Percentiles rank a stretch among this genome's conserved stretches.
Conservation (phyloP, 352 stramenopile species). For the Phytophthora foliorum region DNA sequence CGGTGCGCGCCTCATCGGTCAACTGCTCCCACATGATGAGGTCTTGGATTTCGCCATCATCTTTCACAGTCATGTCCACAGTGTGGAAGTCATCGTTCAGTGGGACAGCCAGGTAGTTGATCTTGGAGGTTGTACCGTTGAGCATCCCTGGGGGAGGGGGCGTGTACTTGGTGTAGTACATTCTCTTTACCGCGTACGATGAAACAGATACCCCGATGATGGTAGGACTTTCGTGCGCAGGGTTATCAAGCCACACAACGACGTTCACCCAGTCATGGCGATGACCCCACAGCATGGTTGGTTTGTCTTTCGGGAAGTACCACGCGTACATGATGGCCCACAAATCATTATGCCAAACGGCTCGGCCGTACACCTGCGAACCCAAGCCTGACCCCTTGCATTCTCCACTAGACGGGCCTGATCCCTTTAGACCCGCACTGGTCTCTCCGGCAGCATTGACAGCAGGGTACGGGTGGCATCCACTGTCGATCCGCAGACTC, state of each 20-base stretch:
- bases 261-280: conserved; percentile 46
- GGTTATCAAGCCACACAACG: conserved; percentile 44
- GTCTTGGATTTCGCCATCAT: conserved; percentile 18
- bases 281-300: conserved; percentile 27
- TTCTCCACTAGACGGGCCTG: neutral
- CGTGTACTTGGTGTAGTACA: conserved; percentile 30
- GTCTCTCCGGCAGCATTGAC: conserved; percentile 38
- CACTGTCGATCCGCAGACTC: conserved; percentile 33
- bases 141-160: conserved; percentile 11
- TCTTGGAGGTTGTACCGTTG: conserved; percentile 17
- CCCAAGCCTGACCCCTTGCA: conserved; percentile 10
- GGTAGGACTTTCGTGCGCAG: conserved; percentile 10
- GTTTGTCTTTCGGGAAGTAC: conserved; percentile 58
- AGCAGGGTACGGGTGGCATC: conserved; percentile 42
- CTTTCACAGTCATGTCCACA: conserved; percentile 14
- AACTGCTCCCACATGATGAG: conserved; percentile 25
- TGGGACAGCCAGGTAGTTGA: conserved; percentile 15
- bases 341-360: conserved; percentile 6
- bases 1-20: conserved; percentile 8
- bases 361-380: conserved; percentile 18
- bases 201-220: conserved; percentile 21
- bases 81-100: conserved; percentile 8
- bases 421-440: conserved; percentile 27
- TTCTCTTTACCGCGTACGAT: conserved; percentile 6
- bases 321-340: conserved; percentile 42